Evolutionary conservation across 441 rosid genomes (phyloP), one percentile per base, ranked within the genome.

Genomic region (Mallotus japonicus): DNA sequence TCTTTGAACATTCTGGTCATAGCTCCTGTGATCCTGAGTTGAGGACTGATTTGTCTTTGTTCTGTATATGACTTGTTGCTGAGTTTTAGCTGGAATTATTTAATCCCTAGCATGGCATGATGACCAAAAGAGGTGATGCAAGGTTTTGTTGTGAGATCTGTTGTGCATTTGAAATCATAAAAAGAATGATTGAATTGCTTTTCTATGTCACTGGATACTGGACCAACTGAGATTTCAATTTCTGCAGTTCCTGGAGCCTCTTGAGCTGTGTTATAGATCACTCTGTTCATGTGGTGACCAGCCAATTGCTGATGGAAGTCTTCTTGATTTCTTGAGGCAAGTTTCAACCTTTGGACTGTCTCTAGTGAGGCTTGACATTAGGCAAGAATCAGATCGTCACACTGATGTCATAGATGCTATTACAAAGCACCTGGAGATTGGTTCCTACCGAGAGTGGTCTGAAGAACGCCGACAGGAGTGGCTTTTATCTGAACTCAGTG

Each of bases 351-450:
- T 94, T 73, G 98, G 98, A 19, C 89, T 93, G 62, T 87, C 96
- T 58, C 87, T 93, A 59, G 98, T 92, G 67, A 88, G 87, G 75
- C 96, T 93, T 61, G 98, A 93, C 81, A 92, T 93, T 28, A 83
- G 98, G 83, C 98, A 93, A 83, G 98, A 93, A 73, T 93, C 98
- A 1, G 97, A 93, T 32, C 91, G 98, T 59, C 98, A 93, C 83
- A 93, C 95, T 13, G 95, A 93, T 85, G 97, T 91, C 60, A 72
- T 93, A 46, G 93, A 93, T 82, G 93, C 97, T 34, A 89, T 93
- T 74, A 92, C 98, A 51, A 82, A 71, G 59, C 98, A 93, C 78
- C 82, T 92, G 79, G 95, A 80, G 70, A 87, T 93, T 40, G 97
- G 98, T 65, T 93, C 98, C 70, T 93, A 93, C 67, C 79, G 84